Conservation (phyloP, 768 basidiomycete genomes). For the Collybia sp. region DNA sequence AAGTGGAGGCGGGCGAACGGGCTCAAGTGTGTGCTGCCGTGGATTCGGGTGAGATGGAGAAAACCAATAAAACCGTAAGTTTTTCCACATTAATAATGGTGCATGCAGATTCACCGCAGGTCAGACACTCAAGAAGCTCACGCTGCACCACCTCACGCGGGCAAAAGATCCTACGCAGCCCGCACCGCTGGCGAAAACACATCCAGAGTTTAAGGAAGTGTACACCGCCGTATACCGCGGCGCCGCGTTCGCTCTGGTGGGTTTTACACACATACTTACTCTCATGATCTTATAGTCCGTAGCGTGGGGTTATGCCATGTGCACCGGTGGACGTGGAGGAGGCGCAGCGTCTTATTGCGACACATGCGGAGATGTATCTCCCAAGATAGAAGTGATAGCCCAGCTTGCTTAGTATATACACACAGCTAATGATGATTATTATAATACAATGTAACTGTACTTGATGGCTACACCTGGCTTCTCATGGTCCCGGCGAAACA, state of each 20-base stretch:
- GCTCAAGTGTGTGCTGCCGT: slow-evolving; percentile 18
- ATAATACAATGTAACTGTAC: too few relatives aligned
- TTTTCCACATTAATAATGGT: not conserved
- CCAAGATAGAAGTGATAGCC: slow-evolving; percentile 18
- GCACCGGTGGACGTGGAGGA: slow-evolving; percentile 27
- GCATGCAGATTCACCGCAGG: too few relatives aligned
- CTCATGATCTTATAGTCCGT: not conserved
- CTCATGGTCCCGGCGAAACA: too few relatives aligned
- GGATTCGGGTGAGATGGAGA: slow-evolving; percentile 35
- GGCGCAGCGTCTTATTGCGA: slow-evolving; percentile 34
- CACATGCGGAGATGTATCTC: slow-evolving; percentile 44
- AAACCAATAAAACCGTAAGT: slow-evolving; percentile 58
- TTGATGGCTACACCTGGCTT: too few relatives aligned
- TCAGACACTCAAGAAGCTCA: slow-evolving; percentile 40
- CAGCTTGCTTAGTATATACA: not conserved
- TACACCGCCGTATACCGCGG: slow-evolving; percentile 42
- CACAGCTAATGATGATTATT: too few relatives aligned
- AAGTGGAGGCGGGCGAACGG: slow-evolving; percentile 21
- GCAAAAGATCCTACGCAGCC: slow-evolving; percentile 31
- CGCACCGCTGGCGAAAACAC: slow-evolving; percentile 31
- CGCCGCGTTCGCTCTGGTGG: slow-evolving; percentile 45
- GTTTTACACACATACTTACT: slow-evolving; percentile 12
- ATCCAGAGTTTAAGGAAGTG: slow-evolving; percentile 50
- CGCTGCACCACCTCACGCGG: slow-evolving; percentile 33
- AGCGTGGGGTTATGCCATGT: slow-evolving; percentile 40